A percentile compares a stretch with the other conserved stretches of the same genome.
phyloP scores from a whole-genome alignment of 2,329 filamentous ascomycete genomes.

The Beauveria varroae region DNA sequence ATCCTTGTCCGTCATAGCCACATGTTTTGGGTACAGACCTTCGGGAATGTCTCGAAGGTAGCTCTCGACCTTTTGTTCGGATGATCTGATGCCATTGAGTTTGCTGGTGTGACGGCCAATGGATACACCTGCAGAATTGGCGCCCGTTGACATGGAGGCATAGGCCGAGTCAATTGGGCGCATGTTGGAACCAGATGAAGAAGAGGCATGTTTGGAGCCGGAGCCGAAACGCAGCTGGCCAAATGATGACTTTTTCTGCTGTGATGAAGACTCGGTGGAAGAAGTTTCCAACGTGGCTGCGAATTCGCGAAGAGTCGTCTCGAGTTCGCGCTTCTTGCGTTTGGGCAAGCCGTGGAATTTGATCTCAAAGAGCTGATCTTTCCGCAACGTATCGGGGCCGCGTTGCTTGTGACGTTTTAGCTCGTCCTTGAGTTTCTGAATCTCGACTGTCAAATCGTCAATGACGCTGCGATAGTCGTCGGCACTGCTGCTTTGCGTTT shows the following conservation, averaged over 20 bases:
- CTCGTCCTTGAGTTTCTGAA: conserved; percentile 68
- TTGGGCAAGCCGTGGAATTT: conserved; percentile 67
- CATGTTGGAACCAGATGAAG: conserved; percentile 45
- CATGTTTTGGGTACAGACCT: conserved; percentile 55
- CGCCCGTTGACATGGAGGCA: conserved; percentile 57
- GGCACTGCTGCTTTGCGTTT: conserved; percentile 50
- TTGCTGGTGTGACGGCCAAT: conserved; percentile 26
- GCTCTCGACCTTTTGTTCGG: conserved; percentile 56
- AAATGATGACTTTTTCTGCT: conserved; percentile 33
- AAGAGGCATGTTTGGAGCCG: conserved; percentile 44
- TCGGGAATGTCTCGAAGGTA: conserved; percentile 68
- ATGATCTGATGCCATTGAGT: conserved; percentile 29
- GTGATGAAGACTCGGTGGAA: conserved; percentile 32
- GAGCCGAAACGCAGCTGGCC: conserved; percentile 35
- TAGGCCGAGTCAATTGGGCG: conserved; percentile 55
- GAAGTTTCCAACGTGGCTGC: conserved; percentile 53
- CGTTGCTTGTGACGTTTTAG: conserved; percentile 63
- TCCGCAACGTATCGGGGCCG: conserved; percentile 57
- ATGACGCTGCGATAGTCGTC: conserved; percentile 79
- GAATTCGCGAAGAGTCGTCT: conserved; percentile 65
- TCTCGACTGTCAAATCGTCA: conserved; percentile 78
- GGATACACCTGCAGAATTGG: conserved; percentile 35
- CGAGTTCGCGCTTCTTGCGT: conserved; percentile 68
- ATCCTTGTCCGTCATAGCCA: conserved; percentile 60
- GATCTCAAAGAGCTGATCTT: conserved; percentile 77